Conservation (phyloP, 2,329 filamentous ascomycete species). For the Botrytis medusae region DNA sequence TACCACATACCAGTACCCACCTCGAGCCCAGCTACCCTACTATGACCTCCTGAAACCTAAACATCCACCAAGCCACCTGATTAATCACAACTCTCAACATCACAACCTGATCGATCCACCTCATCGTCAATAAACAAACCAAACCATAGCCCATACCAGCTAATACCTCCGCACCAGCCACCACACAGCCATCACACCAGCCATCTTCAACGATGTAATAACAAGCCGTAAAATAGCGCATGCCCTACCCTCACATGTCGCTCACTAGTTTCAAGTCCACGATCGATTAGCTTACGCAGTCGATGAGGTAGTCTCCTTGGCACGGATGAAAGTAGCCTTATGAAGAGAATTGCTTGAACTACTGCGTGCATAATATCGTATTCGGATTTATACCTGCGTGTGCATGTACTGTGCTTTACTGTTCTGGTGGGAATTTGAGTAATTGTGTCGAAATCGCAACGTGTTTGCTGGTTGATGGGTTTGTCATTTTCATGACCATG, state of each 20-base stretch:
- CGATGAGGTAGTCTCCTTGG: not conserved
- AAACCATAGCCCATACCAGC: not conserved
- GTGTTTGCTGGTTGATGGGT: not conserved
- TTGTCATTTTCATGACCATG: too few species aligned
- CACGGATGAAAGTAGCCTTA: not conserved
- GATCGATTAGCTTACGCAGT: not conserved
- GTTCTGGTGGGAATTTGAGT: not conserved
- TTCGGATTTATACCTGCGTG: not conserved
- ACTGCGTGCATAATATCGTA: not conserved
- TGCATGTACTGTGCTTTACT: too few species aligned
- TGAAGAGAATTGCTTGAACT: not conserved
- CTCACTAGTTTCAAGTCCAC: not conserved
- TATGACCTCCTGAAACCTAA: not conserved
- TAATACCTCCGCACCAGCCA: not conserved
- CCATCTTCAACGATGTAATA: not conserved
- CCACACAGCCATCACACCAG: not conserved
- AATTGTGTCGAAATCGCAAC: not conserved
- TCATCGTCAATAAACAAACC: not conserved
- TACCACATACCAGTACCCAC: too few species aligned
- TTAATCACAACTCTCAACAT: not conserved
- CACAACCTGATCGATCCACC: not conserved
- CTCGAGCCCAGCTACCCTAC: not conserved
- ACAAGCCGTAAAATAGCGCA: not conserved
- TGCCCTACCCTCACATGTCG: not conserved
- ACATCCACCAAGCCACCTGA: not conserved